A percentile compares a stretch with the other conserved stretches of the same genome.
phyloP scores from a whole-genome alignment of 83 land plant species.

The Diphasiastrum complanatum region DNA sequence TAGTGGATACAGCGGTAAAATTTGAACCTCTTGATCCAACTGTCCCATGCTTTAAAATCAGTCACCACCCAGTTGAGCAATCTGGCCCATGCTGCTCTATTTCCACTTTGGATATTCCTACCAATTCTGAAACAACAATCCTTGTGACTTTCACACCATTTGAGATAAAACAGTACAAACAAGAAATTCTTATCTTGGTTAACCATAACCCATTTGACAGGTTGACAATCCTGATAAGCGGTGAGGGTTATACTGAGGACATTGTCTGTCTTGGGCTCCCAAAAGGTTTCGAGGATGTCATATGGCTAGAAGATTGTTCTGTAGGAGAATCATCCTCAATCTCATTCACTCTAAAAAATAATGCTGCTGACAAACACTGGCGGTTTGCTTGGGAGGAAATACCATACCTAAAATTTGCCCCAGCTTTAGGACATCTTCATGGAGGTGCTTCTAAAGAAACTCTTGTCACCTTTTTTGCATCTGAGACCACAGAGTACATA shows the following conservation, averaged over 20 bases:
- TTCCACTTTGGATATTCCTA: conserved; percentile 17
- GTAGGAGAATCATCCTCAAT: conserved; percentile 2
- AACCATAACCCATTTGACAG: conserved; percentile 27
- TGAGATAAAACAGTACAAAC: conserved; percentile 10
- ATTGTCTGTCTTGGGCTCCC: conserved; percentile 29
- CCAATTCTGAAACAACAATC: conserved; percentile 9
- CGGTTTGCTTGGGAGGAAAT: conserved; percentile 28
- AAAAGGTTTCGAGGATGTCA: conserved; percentile 19
- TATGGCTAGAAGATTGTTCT: conserved; percentile 32
- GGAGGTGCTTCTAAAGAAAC: conserved; percentile 20
- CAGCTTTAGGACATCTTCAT: conserved; percentile 31
- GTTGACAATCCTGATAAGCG: conserved; percentile 13
- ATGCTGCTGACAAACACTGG: conserved; percentile 25
- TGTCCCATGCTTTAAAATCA: conserved; percentile 18
- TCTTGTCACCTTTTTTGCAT: conserved; percentile 10
- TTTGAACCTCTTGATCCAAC: conserved; percentile 11
- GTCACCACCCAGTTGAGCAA: conserved; percentile 15
- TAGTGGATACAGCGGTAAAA: conserved; percentile 24
- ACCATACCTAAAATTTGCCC: conserved; percentile 16
- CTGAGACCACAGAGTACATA: conserved; percentile 13
- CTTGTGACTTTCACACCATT: conserved; percentile 24
- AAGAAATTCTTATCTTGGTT: conserved; percentile 19
- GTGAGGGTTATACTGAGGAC: conserved; percentile 35
- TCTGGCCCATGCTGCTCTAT: conserved; percentile 9
- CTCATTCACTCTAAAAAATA: conserved; percentile 21